Conservation (phyloP, 768 basidiomycete species). For the Tricholoma sp. region DNA sequence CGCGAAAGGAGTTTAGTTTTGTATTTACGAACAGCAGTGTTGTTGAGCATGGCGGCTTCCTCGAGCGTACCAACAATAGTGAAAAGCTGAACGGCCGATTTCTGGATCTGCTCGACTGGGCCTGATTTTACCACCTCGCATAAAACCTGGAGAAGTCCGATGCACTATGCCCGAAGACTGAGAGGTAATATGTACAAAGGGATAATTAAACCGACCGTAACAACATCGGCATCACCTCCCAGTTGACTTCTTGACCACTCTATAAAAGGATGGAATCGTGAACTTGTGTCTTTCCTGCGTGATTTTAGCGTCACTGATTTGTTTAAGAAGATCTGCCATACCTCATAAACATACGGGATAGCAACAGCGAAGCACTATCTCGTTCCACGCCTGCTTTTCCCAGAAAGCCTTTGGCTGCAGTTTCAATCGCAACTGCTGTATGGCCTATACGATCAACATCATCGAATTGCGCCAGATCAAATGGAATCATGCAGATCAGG, state of each 20-base stretch:
- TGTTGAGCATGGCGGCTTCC: constrained; percentile 36
- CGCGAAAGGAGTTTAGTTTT: constrained; percentile 65
- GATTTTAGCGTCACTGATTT: constrained; percentile 1
- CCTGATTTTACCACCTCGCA: constrained; percentile 68
- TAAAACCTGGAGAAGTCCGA: constrained; percentile 64
- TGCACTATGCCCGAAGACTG: constrained; percentile 37
- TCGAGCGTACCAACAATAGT: constrained; percentile 40
- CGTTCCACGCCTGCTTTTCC: constrained; percentile 76
- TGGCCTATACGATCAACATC: constrained; percentile 44
- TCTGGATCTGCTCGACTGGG: constrained; percentile 46
- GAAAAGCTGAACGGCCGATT: constrained; percentile 39
- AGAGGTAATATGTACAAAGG: background rate
- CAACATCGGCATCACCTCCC: constrained; percentile 34
- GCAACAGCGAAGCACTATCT: constrained; percentile 74
- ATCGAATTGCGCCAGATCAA: constrained; percentile 84
- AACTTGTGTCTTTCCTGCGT: constrained; percentile 53
- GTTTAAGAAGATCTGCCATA: constrained; percentile 25
- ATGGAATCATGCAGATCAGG: constrained; percentile 90
- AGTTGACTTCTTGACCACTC: constrained; percentile 38
- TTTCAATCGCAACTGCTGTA: constrained; percentile 55
- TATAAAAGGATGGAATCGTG: constrained; percentile 49
- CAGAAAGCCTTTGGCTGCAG: constrained; percentile 52
- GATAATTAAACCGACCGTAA: constrained; percentile 38
- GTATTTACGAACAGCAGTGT: constrained; percentile 66
- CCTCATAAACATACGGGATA: constrained; percentile 80